phyloP scores from a whole-genome alignment of 2,329 filamentous ascomycete species.

The Stemphylium lycopersici region DNA sequence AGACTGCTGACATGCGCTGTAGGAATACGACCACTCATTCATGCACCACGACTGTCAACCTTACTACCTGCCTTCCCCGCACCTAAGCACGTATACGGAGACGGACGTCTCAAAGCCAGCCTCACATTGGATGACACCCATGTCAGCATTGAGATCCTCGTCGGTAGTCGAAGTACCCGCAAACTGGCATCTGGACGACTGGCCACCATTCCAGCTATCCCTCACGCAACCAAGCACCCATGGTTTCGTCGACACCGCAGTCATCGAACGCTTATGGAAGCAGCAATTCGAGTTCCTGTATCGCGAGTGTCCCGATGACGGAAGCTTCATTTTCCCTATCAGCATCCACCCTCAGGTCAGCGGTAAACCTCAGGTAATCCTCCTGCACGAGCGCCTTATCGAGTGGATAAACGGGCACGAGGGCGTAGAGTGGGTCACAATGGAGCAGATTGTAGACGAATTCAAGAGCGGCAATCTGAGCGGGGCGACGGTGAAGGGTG shows the following conservation, averaged over 20 bases:
- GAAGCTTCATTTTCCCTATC: slow-evolving; percentile 56
- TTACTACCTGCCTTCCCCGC: slow-evolving; percentile 42
- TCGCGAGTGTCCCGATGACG: slow-evolving; percentile 48
- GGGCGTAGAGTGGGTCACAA: slow-evolving; percentile 53
- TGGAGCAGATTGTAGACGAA: slow-evolving; percentile 47
- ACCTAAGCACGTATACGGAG: slow-evolving; percentile 52
- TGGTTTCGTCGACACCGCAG: slow-evolving; percentile 52
- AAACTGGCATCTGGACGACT: slow-evolving; percentile 59
- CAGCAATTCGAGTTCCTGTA: slow-evolving; percentile 57
- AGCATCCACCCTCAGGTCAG: slow-evolving; percentile 57
- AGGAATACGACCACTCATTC: slow-evolving; percentile 60
- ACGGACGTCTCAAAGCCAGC: slow-evolving; percentile 43
- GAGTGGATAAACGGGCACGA: slow-evolving; percentile 54
- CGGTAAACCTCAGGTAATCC: slow-evolving; percentile 55
- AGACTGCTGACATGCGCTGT: not conserved
- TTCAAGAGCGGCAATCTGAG: slow-evolving; percentile 43
- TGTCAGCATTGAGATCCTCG: slow-evolving; percentile 38
- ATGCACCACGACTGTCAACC: slow-evolving; percentile 57
- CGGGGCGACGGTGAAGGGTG: slow-evolving; percentile 45
- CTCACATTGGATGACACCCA: slow-evolving; percentile 49
- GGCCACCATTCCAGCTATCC: slow-evolving; percentile 52
- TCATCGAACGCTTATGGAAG: slow-evolving; percentile 54
- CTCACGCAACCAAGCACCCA: slow-evolving; percentile 61
- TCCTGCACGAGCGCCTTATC: slow-evolving; percentile 57
- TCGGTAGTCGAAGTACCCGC: slow-evolving; percentile 55